A percentile compares a stretch with the other conserved stretches of the same genome.
These are phyloP conservation scores for Chrysanthemum lavandulifolium DNA, from an alignment of 129 eudicot species.

Conservation along the genomic window DNA sequence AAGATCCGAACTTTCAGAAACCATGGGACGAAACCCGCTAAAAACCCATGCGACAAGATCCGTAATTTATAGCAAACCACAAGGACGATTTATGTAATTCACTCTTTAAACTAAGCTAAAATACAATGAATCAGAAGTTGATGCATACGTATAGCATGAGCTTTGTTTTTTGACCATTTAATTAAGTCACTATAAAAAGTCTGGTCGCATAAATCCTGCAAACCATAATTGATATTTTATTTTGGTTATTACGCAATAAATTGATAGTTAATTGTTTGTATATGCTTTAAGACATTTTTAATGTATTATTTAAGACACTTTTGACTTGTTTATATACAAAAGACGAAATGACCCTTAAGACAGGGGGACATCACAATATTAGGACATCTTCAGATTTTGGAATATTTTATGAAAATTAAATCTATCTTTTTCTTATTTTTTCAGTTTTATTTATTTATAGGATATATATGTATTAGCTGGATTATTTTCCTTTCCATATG, in stretches of 20 bases:
- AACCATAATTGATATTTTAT: background rate
- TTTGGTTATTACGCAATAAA: too few species aligned
- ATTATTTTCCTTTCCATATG: constrained; percentile 12
- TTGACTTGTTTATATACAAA: constrained; percentile 9
- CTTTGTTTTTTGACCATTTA: background rate
- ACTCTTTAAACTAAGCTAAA: background rate
- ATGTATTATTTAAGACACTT: constrained; percentile 8
- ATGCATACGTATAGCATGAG: background rate
- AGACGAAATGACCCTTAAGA: constrained; percentile 19
- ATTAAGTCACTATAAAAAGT: background rate
- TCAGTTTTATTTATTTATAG: background rate
- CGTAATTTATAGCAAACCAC: too few species aligned
- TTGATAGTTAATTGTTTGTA: background rate
- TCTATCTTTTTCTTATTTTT: background rate
- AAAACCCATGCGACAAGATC: too few species aligned
- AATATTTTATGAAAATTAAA: constrained; percentile 3
- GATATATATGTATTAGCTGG: constrained; percentile 25
- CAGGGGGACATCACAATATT: constrained; percentile 18
- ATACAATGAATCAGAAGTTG: background rate
- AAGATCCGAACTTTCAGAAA: too few species aligned
- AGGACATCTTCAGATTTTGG: constrained; percentile 15
- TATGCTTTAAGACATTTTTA: background rate
- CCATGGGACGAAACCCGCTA: too few species aligned
- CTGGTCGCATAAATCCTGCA: background rate
- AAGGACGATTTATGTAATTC: too few species aligned